Percentiles rank a stretch among this genome's conserved stretches.
Evolutionary conservation across 1,284 basidiomycete species (phyloP).

Genomic region (Stygiomarasmius scandens): DNA sequence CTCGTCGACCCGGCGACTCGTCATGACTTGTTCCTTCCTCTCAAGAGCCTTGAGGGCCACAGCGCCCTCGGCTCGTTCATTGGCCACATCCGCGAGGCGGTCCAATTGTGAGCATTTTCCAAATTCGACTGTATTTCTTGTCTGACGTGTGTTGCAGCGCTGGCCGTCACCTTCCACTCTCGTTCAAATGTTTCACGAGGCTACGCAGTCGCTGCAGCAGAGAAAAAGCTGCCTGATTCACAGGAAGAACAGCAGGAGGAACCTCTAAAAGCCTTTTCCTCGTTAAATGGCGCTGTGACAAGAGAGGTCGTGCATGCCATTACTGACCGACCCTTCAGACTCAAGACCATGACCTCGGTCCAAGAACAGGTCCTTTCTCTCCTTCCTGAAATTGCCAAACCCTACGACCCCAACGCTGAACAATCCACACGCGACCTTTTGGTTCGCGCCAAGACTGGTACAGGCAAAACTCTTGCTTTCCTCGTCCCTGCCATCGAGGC

Average conservation of each 20-base stretch:
- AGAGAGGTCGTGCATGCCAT: slow-evolving; percentile 62
- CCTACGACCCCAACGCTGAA: slow-evolving; percentile 41
- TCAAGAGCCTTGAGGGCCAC: too few relatives aligned
- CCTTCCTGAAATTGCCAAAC: slow-evolving; percentile 59
- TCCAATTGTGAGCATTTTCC: too few relatives aligned
- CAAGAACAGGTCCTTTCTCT: slow-evolving; percentile 81
- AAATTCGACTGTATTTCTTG: too few relatives aligned
- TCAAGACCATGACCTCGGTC: slow-evolving; percentile 81
- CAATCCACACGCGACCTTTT: slow-evolving; percentile 60
- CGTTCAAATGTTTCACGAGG: not conserved
- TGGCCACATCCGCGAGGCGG: too few relatives aligned
- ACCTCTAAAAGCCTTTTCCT: not conserved
- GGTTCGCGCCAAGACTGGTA: slow-evolving; percentile 90
- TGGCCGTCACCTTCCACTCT: not conserved
- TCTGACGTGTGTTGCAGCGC: too few relatives aligned
- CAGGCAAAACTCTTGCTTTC: slow-evolving; percentile 92
- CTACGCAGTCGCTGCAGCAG: not conserved
- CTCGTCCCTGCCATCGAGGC: slow-evolving; percentile 87
- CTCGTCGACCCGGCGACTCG: too few relatives aligned
- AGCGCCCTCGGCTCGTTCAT: too few relatives aligned
- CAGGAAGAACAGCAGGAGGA: not conserved
- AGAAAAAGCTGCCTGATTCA: not conserved
- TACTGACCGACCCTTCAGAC: slow-evolving; percentile 68
- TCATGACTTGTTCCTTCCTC: too few relatives aligned
- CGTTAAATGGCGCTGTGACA: slow-evolving; percentile 34